Conservation (phyloP, 768 basidiomycete genomes). For the Pleurotus eryngii region DNA sequence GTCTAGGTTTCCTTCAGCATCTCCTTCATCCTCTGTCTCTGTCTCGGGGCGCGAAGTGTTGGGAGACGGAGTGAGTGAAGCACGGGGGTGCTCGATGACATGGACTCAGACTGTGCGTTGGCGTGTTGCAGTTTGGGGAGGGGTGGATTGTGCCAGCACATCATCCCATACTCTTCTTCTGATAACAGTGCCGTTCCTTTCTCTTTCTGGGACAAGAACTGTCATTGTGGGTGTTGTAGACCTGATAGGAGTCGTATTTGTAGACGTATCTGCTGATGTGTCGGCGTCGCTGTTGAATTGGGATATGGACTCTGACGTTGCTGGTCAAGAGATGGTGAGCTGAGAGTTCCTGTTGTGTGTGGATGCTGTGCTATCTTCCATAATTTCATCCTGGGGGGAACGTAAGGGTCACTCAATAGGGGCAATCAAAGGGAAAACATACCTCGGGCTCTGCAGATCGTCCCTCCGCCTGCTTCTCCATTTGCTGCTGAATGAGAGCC, state of each 20-base stretch:
- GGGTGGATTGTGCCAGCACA: constrained; percentile 10
- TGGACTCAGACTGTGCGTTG: constrained; percentile 29
- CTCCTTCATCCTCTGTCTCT: constrained; percentile 78
- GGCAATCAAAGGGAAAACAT: constrained; percentile 2
- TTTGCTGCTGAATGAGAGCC: constrained; percentile 51
- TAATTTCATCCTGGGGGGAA: constrained; percentile 18
- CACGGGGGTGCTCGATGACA: constrained; percentile 12
- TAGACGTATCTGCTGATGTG: constrained; percentile 59
- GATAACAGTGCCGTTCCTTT: constrained; percentile 74
- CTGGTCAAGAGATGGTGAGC: constrained; percentile 16
- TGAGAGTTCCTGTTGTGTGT: constrained; percentile 15
- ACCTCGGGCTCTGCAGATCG: constrained; percentile 8
- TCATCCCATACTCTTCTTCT: constrained; percentile 61
- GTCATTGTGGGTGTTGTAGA: constrained; percentile 58
- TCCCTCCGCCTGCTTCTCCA: constrained; percentile 11
- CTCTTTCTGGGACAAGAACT: constrained; percentile 56
- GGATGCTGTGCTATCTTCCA: constrained; percentile 20
- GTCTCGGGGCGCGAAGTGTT: constrained; percentile 63
- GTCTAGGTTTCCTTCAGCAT: constrained; percentile 26
- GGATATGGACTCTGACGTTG: constrained; percentile 16
- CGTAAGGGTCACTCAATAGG: not conserved
- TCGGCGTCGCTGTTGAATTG: constrained; percentile 54
- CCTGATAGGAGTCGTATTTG: constrained; percentile 55
- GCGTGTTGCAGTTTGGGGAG: constrained; percentile 17
- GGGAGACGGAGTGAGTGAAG: constrained; percentile 36